Evolutionary conservation across 768 basidiomycete genomes (phyloP), one percentile per base, ranked within the genome.

Genomic region (Tephrocybe sp.): DNA sequence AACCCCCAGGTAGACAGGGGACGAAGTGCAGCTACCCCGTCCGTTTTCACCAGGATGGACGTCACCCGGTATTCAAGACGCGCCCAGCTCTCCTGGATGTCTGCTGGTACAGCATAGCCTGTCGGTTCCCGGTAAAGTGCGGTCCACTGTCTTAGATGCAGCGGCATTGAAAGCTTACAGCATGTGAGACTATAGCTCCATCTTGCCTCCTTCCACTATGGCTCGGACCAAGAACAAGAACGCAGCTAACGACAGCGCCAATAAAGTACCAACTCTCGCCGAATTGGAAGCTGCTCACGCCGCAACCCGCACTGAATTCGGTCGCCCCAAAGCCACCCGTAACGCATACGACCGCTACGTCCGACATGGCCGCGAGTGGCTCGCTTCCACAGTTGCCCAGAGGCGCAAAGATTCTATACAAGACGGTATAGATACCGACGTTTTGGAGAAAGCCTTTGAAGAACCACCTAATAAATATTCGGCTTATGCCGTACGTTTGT

Each of bases 1-100:
- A 6, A 13, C 4, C 10, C 19, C 46, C 52, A 48, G n/a, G 53
- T 44, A 10, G 48, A 49, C 24, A 46, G 50, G 4, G 48, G 53
- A 16, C 45, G 31, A 27, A 25, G 31, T 12, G 44, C 44, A 3
- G 21, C 16, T 15, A 36, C 1, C 13, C 27, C 4, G 18, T 25
- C 42, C 18, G 45, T 13, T 3, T 49, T 27, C 5, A 44, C 36
- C 13, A 54, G 15, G 9, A 45, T 4, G 21, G 53, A n/a, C n/a
- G n/a, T n/a, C n/a, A n/a, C n/a, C n/a, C n/a, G n/a, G n/a, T n/a
- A n/a, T n/a, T n/a, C n/a, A n/a, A n/a, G 21, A 42, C 2, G 7
- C 4, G 0, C 49, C 8, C 23, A 22, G 31, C 18, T 31, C 29
- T 12, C 12, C 29, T 6, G 12, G 29, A 30, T 30, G 29, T 30